phyloP scores from a whole-genome alignment of 805 yeast species.

The Isabelozyma rhagii region DNA sequence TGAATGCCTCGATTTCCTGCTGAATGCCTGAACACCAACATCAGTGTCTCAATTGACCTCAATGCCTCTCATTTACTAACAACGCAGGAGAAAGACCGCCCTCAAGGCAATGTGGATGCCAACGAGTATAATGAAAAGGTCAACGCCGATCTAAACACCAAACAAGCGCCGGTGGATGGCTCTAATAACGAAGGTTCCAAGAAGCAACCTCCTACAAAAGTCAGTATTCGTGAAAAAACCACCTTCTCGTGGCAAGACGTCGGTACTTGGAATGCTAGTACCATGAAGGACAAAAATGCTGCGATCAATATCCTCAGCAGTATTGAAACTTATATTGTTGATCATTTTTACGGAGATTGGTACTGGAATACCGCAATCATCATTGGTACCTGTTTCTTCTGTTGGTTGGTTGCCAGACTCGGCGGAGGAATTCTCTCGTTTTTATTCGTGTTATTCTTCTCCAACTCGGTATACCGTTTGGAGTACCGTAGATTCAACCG shows the following conservation, averaged over 20 bases:
- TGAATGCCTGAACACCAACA: too few relatives aligned
- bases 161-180: conserved; percentile 14
- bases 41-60: background rate
- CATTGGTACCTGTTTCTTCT: conserved; percentile 67
- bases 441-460: conserved; percentile 53
- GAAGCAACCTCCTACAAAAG: conserved; percentile 7
- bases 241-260: conserved; percentile 41
- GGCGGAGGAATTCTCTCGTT: conserved; percentile 67
- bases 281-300: conserved; percentile 18
- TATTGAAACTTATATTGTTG: conserved; percentile 59
- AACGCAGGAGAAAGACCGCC: background rate
- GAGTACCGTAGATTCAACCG: conserved; percentile 76
- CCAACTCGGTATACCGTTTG: conserved; percentile 65
- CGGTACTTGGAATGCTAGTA: conserved; percentile 32
- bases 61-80: background rate
- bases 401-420: conserved; percentile 63
- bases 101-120: conserved; percentile 7
- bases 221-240: conserved; percentile 22
- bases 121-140: conserved; percentile 13
- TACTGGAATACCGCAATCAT: conserved; percentile 65
- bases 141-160: conserved; percentile 6
- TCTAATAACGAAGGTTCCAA: conserved; percentile 2
- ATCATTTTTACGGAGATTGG: conserved; percentile 69
- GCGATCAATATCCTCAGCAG: conserved; percentile 24
- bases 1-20: too few relatives aligned